These are phyloP conservation scores for Alternaria infectoria DNA, from an alignment of 2,329 filamentous ascomycete species.

Conservation along the genomic window DNA sequence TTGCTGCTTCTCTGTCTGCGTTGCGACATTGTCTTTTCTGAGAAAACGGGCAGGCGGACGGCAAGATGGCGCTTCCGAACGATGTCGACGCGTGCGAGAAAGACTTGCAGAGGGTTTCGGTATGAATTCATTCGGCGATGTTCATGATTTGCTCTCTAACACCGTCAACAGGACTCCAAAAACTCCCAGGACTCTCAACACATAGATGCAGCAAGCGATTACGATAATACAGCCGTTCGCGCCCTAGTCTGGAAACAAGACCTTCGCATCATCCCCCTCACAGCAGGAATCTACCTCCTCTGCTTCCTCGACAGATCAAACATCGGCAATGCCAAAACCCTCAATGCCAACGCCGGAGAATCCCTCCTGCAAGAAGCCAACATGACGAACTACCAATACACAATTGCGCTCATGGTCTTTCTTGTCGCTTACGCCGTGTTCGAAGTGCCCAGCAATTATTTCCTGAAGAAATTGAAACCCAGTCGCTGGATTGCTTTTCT, in stretches of 20 bases:
- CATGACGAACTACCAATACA: conserved; percentile 66
- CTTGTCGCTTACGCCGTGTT: conserved; percentile 47
- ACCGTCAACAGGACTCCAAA: not conserved
- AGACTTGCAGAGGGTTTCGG: not conserved
- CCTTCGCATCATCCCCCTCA: conserved; percentile 67
- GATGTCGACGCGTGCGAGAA: not conserved
- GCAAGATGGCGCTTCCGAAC: not conserved
- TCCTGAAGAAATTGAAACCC: conserved; percentile 65
- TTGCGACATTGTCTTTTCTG: not conserved
- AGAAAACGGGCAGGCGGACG: not conserved
- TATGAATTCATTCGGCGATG: not conserved
- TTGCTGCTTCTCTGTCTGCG: not conserved
- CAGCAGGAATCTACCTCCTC: conserved; percentile 69
- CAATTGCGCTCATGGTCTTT: conserved; percentile 37
- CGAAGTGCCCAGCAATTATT: conserved; percentile 63
- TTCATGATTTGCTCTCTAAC: not conserved
- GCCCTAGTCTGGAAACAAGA: conserved; percentile 53
- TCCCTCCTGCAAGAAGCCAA: conserved; percentile 67
- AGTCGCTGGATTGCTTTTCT: conserved; percentile 48
- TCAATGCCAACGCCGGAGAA: conserved; percentile 65
- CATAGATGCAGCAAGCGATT: not conserved
- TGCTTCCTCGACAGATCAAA: conserved; percentile 70
- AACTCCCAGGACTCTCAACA: not conserved
- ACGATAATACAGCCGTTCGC: not conserved
- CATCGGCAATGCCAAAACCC: conserved; percentile 63